These are phyloP conservation scores for Macadamia integrifolia DNA, from an alignment of 164 flowering plant species.

Conservation along the genomic window DNA sequence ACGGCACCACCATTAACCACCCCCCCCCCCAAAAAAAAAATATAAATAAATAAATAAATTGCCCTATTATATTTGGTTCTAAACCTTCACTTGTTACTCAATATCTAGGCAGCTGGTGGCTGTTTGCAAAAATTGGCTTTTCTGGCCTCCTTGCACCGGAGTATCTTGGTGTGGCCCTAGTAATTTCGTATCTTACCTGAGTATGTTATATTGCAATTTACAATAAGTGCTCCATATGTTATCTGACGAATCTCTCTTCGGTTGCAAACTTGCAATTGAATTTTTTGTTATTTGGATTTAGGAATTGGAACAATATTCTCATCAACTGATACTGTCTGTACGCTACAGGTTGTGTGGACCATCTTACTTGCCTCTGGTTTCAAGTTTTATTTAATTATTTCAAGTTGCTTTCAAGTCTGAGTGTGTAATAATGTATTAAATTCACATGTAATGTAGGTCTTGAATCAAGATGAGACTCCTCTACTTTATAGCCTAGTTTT, in stretches of 20 bases:
- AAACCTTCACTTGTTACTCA: constrained; percentile 5
- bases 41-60: neutral
- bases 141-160: constrained; percentile 48
- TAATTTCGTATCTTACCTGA: neutral
- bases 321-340: constrained; percentile 90
- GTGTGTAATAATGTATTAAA: neutral
- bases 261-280: neutral
- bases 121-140: constrained; percentile 66
- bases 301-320: constrained; percentile 92
- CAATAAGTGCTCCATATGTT: neutral
- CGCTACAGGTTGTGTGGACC: constrained; percentile 64
- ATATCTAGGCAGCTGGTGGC: constrained; percentile 68
- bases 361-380: neutral
- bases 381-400: neutral
- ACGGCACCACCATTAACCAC: no score
- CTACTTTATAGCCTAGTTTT: constrained; percentile 90
- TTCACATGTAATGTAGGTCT: constrained; percentile 51
- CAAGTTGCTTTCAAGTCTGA: neutral
- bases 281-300: constrained; percentile 25
- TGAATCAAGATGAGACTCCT: constrained; percentile 92
- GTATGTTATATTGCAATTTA: neutral
- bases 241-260: neutral
- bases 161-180: constrained; percentile 52
- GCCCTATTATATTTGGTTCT: constrained; percentile 1
- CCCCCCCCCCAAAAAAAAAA: no score